A percentile compares a stretch with the other conserved stretches of the same genome.
Conservation (phyloP, 805 yeast genomes). For the Clavispora vitiphila region DNA sequence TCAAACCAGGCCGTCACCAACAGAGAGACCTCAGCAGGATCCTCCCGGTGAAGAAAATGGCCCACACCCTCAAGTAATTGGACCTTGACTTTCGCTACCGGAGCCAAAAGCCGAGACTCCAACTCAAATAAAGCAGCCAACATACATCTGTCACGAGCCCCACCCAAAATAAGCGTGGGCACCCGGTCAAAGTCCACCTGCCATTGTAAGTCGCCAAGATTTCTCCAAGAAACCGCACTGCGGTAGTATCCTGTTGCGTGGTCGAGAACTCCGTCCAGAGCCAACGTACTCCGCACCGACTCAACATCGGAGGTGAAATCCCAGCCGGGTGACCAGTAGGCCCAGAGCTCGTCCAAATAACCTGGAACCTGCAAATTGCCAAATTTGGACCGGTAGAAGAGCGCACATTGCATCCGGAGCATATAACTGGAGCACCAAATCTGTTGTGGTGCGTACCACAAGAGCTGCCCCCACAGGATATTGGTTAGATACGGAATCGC, state of each 20-base stretch:
- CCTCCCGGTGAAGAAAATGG: conserved; percentile 38
- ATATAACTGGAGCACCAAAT: conserved; percentile 31
- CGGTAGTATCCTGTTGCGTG: conserved; percentile 38
- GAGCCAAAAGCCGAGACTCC: conserved; percentile 18
- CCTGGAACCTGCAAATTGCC: conserved; percentile 13
- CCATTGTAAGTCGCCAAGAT: conserved; percentile 13
- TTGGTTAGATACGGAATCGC: conserved; percentile 35
- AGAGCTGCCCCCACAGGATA: conserved; percentile 22
- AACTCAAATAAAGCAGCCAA: conserved; percentile 20
- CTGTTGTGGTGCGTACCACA: conserved; percentile 31
- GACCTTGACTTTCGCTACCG: conserved; percentile 18
- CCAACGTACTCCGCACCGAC: conserved; percentile 25
- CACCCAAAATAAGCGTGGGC: conserved; percentile 34
- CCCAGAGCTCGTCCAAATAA: conserved; percentile 33
- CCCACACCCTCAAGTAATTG: conserved; percentile 26
- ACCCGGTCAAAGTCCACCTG: conserved; percentile 29
- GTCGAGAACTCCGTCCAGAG: conserved; percentile 22
- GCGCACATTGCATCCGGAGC: conserved; percentile 30
- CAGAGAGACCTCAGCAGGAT: conserved; percentile 25
- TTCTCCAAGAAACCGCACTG: conserved; percentile 16
- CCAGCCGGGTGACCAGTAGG: conserved; percentile 39
- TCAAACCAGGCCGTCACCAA: conserved; percentile 26
- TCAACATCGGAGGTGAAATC: conserved; percentile 23
- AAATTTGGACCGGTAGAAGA: conserved; percentile 17
- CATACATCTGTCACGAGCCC: conserved; percentile 40